Evolutionary conservation across 2,329 filamentous ascomycete species (phyloP).

Genomic region (Monosporascus ibericus): DNA sequence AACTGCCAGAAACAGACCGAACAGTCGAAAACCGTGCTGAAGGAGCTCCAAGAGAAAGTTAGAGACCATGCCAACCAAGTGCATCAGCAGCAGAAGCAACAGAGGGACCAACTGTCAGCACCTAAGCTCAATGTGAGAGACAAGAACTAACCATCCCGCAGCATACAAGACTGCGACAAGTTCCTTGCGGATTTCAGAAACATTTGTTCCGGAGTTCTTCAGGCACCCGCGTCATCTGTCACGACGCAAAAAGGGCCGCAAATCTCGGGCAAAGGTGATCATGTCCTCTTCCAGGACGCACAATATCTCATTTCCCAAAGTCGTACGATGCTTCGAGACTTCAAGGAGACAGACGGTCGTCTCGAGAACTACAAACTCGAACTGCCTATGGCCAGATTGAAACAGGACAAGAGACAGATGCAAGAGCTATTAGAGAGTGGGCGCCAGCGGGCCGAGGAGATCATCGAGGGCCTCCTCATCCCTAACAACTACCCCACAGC

Average conservation of each 20-base stretch:
- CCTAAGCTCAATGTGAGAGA: background rate
- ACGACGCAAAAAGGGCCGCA: background rate
- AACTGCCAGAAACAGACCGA: slow-evolving; percentile 20
- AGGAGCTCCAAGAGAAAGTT: slow-evolving; percentile 18
- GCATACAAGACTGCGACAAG: slow-evolving; percentile 8
- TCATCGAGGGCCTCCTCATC: slow-evolving; percentile 18
- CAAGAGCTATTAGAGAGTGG: slow-evolving; percentile 25
- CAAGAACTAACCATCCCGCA: slow-evolving; percentile 7
- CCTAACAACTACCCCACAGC: slow-evolving; percentile 10
- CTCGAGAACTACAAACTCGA: slow-evolving; percentile 17
- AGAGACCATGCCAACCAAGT: slow-evolving; percentile 13
- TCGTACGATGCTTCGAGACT: slow-evolving; percentile 21
- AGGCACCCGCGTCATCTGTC: background rate
- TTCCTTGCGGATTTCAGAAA: slow-evolving; percentile 8
- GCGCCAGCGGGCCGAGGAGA: slow-evolving; percentile 25
- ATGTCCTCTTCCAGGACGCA: slow-evolving; percentile 18
- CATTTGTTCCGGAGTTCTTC: slow-evolving; percentile 6
- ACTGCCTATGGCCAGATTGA: slow-evolving; percentile 23
- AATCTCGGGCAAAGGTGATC: slow-evolving; percentile 13
- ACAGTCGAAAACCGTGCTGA: slow-evolving; percentile 24
- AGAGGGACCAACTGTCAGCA: slow-evolving; percentile 14
- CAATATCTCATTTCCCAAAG: slow-evolving; percentile 15
- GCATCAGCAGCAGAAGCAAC: slow-evolving; percentile 16
- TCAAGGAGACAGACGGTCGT: slow-evolving; percentile 21
- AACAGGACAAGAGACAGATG: slow-evolving; percentile 27